These are phyloP conservation scores for Mallotus japonicus DNA, from an alignment of 441 rosid genomes.

Conservation along the genomic window DNA sequence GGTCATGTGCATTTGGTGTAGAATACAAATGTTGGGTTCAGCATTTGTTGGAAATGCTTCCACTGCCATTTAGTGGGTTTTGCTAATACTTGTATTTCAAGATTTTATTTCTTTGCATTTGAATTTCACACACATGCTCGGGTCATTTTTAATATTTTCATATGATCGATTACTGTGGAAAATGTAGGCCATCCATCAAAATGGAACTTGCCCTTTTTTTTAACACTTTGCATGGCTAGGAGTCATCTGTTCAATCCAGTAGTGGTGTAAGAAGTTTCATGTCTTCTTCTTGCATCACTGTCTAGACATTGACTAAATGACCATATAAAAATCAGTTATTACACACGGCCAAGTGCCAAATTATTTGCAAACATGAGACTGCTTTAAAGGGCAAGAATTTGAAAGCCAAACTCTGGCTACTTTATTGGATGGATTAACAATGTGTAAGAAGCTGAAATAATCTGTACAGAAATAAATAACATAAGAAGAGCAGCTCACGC, in stretches of 20 bases:
- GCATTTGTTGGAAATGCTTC: not conserved
- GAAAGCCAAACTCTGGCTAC: not conserved
- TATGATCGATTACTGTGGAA: not conserved
- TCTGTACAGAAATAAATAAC: slow-evolving; percentile 10
- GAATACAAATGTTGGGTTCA: not conserved
- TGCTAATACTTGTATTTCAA: not conserved
- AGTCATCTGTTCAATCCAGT: too few relatives aligned
- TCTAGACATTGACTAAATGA: too few relatives aligned
- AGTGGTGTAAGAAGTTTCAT: too few relatives aligned
- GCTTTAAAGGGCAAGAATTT: not conserved
- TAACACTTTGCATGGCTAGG: not conserved
- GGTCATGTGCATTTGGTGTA: not conserved
- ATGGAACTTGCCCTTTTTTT: not conserved
- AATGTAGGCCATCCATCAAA: not conserved
- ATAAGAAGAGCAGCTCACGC: slow-evolving; percentile 24
- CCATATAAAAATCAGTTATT: not conserved
- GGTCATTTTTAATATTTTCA: not conserved
- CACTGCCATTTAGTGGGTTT: not conserved
- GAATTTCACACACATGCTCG: not conserved
- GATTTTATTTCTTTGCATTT: not conserved
- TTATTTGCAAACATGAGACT: not conserved
- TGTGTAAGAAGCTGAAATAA: slow-evolving; percentile 1
- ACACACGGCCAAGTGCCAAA: slow-evolving; percentile 1
- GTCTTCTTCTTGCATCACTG: not conserved
- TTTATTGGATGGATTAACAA: not conserved